Evolutionary conservation across 2,329 filamentous ascomycete species (phyloP).

Genomic region (Botrytis elliptica): DNA sequence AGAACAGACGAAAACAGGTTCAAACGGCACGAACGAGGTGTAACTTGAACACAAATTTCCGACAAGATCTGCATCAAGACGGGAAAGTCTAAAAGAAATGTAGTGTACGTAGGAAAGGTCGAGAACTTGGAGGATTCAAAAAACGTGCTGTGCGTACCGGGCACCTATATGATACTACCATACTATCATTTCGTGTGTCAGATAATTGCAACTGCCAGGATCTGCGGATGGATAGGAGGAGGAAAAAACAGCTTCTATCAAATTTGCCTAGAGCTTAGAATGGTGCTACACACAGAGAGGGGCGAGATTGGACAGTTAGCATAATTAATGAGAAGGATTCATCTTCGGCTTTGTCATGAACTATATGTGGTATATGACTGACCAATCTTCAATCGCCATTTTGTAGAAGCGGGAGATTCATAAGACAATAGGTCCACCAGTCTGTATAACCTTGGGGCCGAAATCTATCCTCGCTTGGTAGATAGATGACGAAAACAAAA

Average conservation of each 20-base stretch:
- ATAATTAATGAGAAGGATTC: constrained; percentile 20
- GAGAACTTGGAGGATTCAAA: constrained; percentile 18
- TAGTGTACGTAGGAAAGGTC: constrained; percentile 17
- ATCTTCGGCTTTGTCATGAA: constrained; percentile 13
- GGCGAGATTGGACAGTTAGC: constrained; percentile 14
- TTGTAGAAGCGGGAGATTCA: background rate
- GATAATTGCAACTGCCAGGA: constrained; percentile 14
- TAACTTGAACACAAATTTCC: constrained; percentile 13
- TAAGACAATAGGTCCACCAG: background rate
- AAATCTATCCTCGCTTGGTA: constrained; percentile 10
- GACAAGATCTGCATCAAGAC: constrained; percentile 12
- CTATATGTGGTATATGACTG: constrained; percentile 19
- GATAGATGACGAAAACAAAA: constrained; percentile 6
- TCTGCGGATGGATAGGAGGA: constrained; percentile 18
- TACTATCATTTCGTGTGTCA: constrained; percentile 16
- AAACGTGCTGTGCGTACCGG: constrained; percentile 10
- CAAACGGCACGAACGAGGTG: constrained; percentile 10
- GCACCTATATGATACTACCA: constrained; percentile 7
- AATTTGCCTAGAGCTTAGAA: constrained; percentile 20
- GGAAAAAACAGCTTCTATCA: constrained; percentile 8
- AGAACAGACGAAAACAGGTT: constrained; percentile 9
- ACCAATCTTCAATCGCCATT: background rate
- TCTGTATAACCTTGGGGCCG: constrained; percentile 15
- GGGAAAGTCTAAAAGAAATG: background rate
- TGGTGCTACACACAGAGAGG: constrained; percentile 12